Evolutionary conservation across 768 basidiomycete genomes (phyloP).

Genomic region (Auricularia auricula-judae): DNA sequence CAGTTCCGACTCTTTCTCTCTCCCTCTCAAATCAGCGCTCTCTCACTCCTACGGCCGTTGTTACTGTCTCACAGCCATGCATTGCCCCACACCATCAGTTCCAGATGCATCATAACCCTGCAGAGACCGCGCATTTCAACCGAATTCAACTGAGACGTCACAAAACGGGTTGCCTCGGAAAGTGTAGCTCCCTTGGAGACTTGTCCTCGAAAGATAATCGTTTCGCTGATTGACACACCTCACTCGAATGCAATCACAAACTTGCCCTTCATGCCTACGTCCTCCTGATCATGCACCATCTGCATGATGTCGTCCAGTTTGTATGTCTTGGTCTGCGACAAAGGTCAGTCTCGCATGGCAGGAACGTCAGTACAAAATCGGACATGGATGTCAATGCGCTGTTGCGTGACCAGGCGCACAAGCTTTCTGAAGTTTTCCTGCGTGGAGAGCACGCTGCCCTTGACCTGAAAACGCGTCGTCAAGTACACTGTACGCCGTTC

Average conservation of each 20-base stretch:
- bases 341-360: neutral
- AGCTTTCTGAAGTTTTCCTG: neutral
- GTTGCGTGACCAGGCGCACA: neutral
- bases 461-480: neutral
- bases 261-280: constrained; percentile 4
- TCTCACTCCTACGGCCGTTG: too few relatives aligned
- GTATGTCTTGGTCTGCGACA: neutral
- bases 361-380: neutral
- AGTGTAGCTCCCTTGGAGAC: too few relatives aligned
- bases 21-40: too few relatives aligned
- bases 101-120: too few relatives aligned
- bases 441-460: neutral
- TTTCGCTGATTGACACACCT: neutral
- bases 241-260: neutral
- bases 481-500: neutral
- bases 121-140: too few relatives aligned
- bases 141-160: too few relatives aligned
- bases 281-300: constrained; percentile 1
- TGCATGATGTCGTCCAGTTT: neutral
- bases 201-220: too few relatives aligned
- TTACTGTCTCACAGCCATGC: too few relatives aligned
- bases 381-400: neutral
- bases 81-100: too few relatives aligned
- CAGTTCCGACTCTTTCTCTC: too few relatives aligned
- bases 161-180: too few relatives aligned